A percentile compares a stretch with the other conserved stretches of the same genome.
These are phyloP conservation scores for Phytophthora pinifolia DNA, from an alignment of 352 stramenopile species.

Conservation along the genomic window DNA sequence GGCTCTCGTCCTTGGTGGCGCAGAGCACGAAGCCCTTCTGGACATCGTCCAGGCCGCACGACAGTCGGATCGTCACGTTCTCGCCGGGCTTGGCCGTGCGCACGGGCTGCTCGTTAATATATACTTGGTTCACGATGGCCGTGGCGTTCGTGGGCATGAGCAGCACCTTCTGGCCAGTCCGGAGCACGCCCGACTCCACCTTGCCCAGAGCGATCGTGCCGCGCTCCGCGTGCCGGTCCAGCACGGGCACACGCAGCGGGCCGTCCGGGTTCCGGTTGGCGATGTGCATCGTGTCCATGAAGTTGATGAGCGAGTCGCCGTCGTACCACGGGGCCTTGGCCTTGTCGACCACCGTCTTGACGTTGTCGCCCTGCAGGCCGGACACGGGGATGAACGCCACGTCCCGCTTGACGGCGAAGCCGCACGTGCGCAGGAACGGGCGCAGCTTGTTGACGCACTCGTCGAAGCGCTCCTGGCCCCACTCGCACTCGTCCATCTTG, in stretches of 20 bases:
- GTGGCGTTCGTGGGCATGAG: conserved; percentile 93
- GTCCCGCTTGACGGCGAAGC: conserved; percentile 98
- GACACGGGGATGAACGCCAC: conserved; percentile 98
- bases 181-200: conserved; percentile 95
- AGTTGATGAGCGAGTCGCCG: conserved; percentile 91
- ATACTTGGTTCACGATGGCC: conserved; percentile 74
- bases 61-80: conserved; percentile 97
- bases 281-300: conserved; percentile 94
- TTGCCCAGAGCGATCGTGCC: conserved; percentile 98
- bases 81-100: conserved; percentile 95
- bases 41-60: conserved; percentile 81
- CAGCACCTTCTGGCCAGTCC: conserved; percentile 92
- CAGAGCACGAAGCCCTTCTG: conserved; percentile 95
- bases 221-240: conserved; percentile 97
- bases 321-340: conserved; percentile 93
- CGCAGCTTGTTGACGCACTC: conserved; percentile 95
- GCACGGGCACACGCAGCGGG: conserved; percentile 94
- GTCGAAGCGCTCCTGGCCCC: conserved; percentile 90
- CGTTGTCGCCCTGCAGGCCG: conserved; percentile 94
- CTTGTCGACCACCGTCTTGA: conserved; percentile 90
- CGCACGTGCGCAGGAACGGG: conserved; percentile 93
- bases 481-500: conserved; percentile 99
- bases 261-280: conserved; percentile 87
- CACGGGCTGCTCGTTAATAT: conserved; percentile 94
- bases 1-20: conserved; percentile 42